Conservation (phyloP, 768 basidiomycete species). For the Termitomyces sp. region DNA sequence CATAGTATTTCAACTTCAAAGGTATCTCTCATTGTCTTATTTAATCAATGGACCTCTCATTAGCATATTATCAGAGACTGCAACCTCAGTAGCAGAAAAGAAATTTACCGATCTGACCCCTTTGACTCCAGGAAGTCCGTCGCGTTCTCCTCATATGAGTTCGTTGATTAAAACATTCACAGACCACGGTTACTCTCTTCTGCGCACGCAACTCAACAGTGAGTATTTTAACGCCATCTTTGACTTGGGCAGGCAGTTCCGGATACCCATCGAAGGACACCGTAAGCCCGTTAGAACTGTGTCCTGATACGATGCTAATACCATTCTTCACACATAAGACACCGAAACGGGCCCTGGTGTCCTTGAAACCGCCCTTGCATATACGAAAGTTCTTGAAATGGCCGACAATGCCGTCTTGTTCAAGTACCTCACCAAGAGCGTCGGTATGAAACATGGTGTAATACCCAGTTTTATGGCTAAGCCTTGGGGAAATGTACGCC, state of each 20-base stretch:
- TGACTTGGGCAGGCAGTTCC: constrained; percentile 66
- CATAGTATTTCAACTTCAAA: constrained; percentile 89
- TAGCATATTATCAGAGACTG: constrained; percentile 55
- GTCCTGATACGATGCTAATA: background rate
- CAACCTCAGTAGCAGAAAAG: constrained; percentile 71
- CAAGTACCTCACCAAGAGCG: constrained; percentile 88
- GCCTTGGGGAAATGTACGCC: constrained; percentile 84
- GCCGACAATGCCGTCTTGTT: constrained; percentile 91
- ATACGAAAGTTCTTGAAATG: constrained; percentile 73
- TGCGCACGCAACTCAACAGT: constrained; percentile 85
- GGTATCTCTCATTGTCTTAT: constrained; percentile 33
- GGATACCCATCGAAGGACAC: constrained; percentile 80
- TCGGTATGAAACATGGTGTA: constrained; percentile 84
- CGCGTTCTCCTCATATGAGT: background rate
- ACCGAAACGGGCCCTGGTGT: constrained; percentile 93
- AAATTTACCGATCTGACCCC: constrained; percentile 68
- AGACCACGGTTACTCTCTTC: constrained; percentile 98
- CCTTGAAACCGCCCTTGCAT: constrained; percentile 82
- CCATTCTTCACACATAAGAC: constrained; percentile 35
- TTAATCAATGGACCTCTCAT: background rate
- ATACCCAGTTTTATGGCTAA: constrained; percentile 99
- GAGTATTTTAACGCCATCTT: constrained; percentile 89
- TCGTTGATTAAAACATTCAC: background rate
- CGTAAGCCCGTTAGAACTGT: constrained; percentile 39
- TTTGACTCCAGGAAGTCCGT: constrained; percentile 89